phyloP scores from a whole-genome alignment of 2,329 filamentous ascomycete species.

The Ceratocystis variospora region DNA sequence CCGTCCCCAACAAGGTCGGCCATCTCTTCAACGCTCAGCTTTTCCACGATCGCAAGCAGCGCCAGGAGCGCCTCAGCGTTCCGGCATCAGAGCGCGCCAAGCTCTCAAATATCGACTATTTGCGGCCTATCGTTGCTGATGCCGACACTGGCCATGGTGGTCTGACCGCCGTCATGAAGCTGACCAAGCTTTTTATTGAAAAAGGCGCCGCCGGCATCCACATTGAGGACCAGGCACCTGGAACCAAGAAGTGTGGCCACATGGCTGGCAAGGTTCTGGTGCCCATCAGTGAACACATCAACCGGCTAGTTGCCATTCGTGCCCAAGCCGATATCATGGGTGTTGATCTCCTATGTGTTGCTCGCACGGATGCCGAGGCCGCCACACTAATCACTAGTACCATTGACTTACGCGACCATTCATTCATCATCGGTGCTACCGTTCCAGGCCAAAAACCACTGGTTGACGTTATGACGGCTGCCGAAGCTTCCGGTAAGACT shows the following conservation, averaged over 20 bases:
- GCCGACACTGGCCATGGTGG: constrained; percentile 96
- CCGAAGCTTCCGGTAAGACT: constrained; percentile 66
- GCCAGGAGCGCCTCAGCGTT: constrained; percentile 75
- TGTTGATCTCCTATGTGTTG: constrained; percentile 73
- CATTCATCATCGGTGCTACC: constrained; percentile 80
- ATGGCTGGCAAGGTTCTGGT: constrained; percentile 98
- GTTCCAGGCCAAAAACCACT: constrained; percentile 75
- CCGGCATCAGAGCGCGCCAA: constrained; percentile 59
- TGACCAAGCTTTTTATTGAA: constrained; percentile 95
- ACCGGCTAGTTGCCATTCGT: constrained; percentile 87
- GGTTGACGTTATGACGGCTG: constrained; percentile 78
- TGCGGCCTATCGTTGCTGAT: constrained; percentile 90
- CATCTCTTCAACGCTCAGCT: constrained; percentile 97
- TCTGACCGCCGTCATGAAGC: constrained; percentile 97
- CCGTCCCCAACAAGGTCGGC: constrained; percentile 93
- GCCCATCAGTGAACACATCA: constrained; percentile 95
- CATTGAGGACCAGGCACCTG: constrained; percentile 95
- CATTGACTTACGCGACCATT: constrained; percentile 89
- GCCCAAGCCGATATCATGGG: constrained; percentile 99
- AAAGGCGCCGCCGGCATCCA: constrained; percentile 95
- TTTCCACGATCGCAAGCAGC: constrained; percentile 98
- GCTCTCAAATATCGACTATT: constrained; percentile 75
- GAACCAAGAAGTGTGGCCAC: constrained; percentile 98
- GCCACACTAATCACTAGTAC: constrained; percentile 93
- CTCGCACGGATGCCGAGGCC: constrained; percentile 92